Evolutionary conservation across 1,139 yeast species (phyloP).

Genomic region (Saccharomyces hybrid): DNA sequence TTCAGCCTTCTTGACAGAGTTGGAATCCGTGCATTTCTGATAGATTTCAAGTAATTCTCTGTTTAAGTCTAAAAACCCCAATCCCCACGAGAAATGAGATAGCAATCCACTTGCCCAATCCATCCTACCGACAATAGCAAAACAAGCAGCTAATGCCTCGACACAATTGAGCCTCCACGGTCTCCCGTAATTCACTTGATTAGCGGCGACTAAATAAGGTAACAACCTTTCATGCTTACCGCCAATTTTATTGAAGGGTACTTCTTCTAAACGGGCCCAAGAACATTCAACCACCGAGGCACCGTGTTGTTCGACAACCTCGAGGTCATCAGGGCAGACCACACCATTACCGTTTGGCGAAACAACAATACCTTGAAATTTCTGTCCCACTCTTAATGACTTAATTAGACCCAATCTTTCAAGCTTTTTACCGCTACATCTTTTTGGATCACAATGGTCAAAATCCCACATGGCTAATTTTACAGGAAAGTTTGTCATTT

Average conservation of each 20-base stretch:
- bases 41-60: slow-evolving; percentile 69
- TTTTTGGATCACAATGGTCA: slow-evolving; percentile 96
- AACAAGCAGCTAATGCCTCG: slow-evolving; percentile 95
- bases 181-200: slow-evolving; percentile 92
- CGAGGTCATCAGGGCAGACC: slow-evolving; percentile 82
- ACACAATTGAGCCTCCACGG: slow-evolving; percentile 97
- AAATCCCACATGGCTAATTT: slow-evolving; percentile 91
- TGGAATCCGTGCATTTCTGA: slow-evolving; percentile 73
- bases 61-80: slow-evolving; percentile 73
- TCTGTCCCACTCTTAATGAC: slow-evolving; percentile 78
- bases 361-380: slow-evolving; percentile 82
- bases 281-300: slow-evolving; percentile 98
- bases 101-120: slow-evolving; percentile 83
- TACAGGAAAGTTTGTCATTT: slow-evolving; percentile 53
- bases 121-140: slow-evolving; percentile 83
- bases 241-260: slow-evolving; percentile 89
- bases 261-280: slow-evolving; percentile 93
- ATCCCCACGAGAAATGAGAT: slow-evolving; percentile 88
- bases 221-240: slow-evolving; percentile 80
- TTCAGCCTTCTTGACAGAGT: slow-evolving; percentile 65
- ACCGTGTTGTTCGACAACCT: slow-evolving; percentile 70
- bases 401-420: slow-evolving; percentile 81
- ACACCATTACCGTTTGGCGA: slow-evolving; percentile 89
- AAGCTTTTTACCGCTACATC: slow-evolving; percentile 92
- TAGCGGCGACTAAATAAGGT: slow-evolving; percentile 92